These are phyloP conservation scores for Megacollybia marginata DNA, from an alignment of 768 basidiomycete species.

Conservation along the genomic window DNA sequence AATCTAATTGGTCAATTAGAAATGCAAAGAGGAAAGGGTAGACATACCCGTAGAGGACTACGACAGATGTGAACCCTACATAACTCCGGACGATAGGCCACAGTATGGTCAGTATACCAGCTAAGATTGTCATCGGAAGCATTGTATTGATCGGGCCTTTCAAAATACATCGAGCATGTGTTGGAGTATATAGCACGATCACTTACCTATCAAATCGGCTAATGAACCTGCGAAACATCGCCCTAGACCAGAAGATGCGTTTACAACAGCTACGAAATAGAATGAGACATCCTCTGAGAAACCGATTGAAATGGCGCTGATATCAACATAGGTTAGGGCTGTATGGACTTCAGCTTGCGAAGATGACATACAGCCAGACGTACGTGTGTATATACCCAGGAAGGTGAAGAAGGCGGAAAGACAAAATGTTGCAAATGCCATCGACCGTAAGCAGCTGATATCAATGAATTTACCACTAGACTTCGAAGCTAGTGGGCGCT, in stretches of 20 bases:
- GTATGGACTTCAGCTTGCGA: not conserved
- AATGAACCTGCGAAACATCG: conserved; percentile 46
- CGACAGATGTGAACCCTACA: conserved; percentile 21
- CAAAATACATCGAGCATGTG: not conserved
- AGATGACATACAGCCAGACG: conserved; percentile 6
- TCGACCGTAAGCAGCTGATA: conserved; percentile 39
- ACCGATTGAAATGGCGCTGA: conserved; percentile 45
- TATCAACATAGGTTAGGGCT: conserved; percentile 66
- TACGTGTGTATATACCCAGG: conserved; percentile 65
- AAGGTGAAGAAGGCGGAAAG: conserved; percentile 47
- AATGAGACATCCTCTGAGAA: conserved; percentile 44
- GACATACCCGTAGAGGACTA: conserved; percentile 32
- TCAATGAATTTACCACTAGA: conserved; percentile 54
- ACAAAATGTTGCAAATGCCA: conserved; percentile 52
- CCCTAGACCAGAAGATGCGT: conserved; percentile 57
- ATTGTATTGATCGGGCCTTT: conserved; percentile 60
- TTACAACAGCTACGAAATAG: conserved; percentile 63
- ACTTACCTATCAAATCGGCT: conserved; percentile 33
- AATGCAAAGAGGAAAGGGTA: not conserved
- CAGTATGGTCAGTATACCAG: conserved; percentile 30
- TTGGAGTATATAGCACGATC: not conserved
- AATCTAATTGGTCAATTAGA: conserved; percentile 11
- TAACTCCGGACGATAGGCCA: conserved; percentile 34
- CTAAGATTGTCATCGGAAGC: conserved; percentile 46
- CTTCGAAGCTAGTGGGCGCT: conserved; percentile 48